These are phyloP conservation scores for Cutaneotrichosporon mucoides DNA, from an alignment of 1,284 basidiomycete species.

Conservation along the genomic window DNA sequence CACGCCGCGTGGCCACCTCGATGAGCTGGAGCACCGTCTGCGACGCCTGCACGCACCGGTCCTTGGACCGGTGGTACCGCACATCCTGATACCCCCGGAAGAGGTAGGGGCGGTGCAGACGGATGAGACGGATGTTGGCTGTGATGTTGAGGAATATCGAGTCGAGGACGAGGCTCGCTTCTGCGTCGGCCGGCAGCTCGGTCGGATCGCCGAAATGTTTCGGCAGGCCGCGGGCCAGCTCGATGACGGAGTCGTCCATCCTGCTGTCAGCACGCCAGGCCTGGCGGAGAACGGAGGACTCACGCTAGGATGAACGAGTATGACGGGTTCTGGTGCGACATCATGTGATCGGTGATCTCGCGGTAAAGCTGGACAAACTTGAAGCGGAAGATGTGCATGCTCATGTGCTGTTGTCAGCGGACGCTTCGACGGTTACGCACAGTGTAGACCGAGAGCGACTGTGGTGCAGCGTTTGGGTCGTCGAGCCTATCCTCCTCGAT, in stretches of 20 bases:
- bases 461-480: constrained; percentile 6
- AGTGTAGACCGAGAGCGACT: constrained; percentile 13
- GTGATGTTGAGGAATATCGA: constrained; percentile 19
- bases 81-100: constrained; percentile 19
- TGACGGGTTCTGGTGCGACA: constrained; percentile 9
- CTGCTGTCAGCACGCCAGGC: constrained; percentile 1
- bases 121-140: constrained; percentile 15
- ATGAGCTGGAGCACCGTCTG: constrained; percentile 11
- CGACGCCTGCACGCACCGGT: constrained; percentile 14
- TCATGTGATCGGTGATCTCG: constrained; percentile 23
- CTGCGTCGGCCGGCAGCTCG: constrained; percentile 2
- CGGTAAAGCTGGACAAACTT: constrained; percentile 22
- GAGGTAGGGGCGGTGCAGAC: constrained; percentile 18
- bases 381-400: constrained; percentile 21
- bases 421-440: not conserved
- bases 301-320: constrained; percentile 18
- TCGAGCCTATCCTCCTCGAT: constrained; percentile 22
- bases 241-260: constrained; percentile 19
- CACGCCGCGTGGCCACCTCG: constrained; percentile 11
- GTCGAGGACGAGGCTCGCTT: constrained; percentile 13
- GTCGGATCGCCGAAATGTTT: constrained; percentile 15
- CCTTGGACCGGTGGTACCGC: constrained; percentile 11
- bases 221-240: constrained; percentile 13
- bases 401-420: constrained; percentile 6
- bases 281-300: not conserved